Base-by-base conservation (phyloP, 2,329 filamentous ascomycete genomes). In the Epichloe baconii region DNA sequence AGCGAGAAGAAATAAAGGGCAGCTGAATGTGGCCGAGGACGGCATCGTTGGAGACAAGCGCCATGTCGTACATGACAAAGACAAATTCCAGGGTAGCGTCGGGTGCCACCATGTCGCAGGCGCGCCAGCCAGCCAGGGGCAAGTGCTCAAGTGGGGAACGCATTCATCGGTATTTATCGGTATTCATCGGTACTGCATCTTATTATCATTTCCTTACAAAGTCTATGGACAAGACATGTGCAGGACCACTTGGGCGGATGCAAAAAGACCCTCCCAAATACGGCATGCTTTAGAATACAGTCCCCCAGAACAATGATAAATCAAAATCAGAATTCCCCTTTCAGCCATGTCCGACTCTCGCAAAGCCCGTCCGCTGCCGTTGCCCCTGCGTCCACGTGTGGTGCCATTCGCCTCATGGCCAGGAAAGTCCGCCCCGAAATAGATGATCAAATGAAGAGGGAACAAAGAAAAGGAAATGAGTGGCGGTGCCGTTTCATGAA, bases 281-380 rank as follows among this genome's bases (percentile, higher is more conserved):
- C 23, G 43, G 23, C 41, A 41, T n/a, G 43, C 41, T 35, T 43
- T 56, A 56, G 48, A 56, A 53, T 56, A 56, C 55, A 56, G 45
- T 36, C 34, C 46, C 34, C 46, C 49, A 42, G 8, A 48, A 21
- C 26, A 10, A 11, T 31, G 4, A 31, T 11, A 11, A 31, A 31
- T 31, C 47, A 53, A 36, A 51, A 48, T 46, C 49, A 42, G 8
- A 42, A 23, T 4, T 1, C 51, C 44, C 45, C 40, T 21, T 47
- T 35, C 8, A 42, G 10, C 40, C 53, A 48, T 49, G 52, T 54
- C 48, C 52, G 42, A 54, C 53, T 37, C 47, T 49, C 48, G 47
- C 46, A 7, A 17, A 17, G 17, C n/a, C 23, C 44, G 11, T 23
- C 38, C 21, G 11, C 38, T 21, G 23, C 23, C 21, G 7, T 43